Conservation (phyloP, 2,329 filamentous ascomycete species). For the Alternaria sp. region DNA sequence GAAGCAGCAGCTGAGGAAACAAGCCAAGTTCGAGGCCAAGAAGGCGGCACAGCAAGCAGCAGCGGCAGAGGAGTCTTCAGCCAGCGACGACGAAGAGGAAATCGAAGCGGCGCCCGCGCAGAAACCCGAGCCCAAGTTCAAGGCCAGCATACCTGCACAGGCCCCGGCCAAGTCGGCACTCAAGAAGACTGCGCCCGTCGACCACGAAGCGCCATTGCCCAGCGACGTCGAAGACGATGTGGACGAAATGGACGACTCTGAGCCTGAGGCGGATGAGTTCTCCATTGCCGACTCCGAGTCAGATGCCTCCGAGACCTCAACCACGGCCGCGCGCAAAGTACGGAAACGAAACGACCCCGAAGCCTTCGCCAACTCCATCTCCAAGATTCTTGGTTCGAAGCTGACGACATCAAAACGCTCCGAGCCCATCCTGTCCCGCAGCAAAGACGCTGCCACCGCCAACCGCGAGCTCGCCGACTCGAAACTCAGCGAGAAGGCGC, state of each 20-base stretch:
- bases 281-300: constrained; percentile 41
- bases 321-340: constrained; percentile 53
- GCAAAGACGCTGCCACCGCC: constrained; percentile 73
- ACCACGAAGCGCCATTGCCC: constrained; percentile 37
- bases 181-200: constrained; percentile 33
- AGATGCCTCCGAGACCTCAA: constrained; percentile 47
- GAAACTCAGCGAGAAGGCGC: constrained; percentile 81
- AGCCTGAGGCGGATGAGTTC: constrained; percentile 47
- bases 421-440: constrained; percentile 91
- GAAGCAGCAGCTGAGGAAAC: constrained; percentile 25
- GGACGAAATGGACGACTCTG: constrained; percentile 18
- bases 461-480: constrained; percentile 75
- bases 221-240: constrained; percentile 28
- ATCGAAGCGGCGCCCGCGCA: constrained; percentile 1
- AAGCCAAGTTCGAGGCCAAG: constrained; percentile 23
- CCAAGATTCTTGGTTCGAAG: constrained; percentile 91
- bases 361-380: constrained; percentile 90
- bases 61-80: constrained; percentile 17
- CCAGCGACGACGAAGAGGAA: constrained; percentile 12
- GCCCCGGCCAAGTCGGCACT: constrained; percentile 25
- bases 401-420: constrained; percentile 79
- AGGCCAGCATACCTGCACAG: constrained; percentile 23
- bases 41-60: constrained; percentile 19
- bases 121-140: constrained; percentile 31
- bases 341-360: constrained; percentile 90